Base-by-base conservation (phyloP, 495 filamentous ascomycete species). In the Monascus purpureus region DNA sequence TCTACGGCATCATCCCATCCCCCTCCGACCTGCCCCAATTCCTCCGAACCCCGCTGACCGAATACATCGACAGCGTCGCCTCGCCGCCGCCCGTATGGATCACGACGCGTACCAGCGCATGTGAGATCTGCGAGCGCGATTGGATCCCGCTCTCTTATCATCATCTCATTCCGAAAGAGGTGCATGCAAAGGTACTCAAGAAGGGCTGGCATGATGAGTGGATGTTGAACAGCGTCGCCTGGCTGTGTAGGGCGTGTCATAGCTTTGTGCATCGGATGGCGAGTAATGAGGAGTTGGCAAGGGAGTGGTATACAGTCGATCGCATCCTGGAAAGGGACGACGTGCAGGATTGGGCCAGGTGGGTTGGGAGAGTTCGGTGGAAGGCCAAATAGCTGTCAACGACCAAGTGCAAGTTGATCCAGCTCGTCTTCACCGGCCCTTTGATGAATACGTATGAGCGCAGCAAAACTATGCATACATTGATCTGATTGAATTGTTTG, bases 231-330 rank as follows among this genome's bases (percentile, higher is more conserved):
- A 83, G 70, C 49, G 83, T 92, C 16, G 85, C 85, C 17, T 93
- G 83, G 83, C 51, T 93, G 44, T 93, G 85, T 60, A 67, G 84
- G 13, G 81, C 85, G 11, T 93, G 85, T 45, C 85, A 93, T 67
- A 68, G 66, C 19, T 84, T 85, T 49, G 82, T 93, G 51, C 85
- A 93, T 67, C 53, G 70, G 20, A 68, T 82, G 43, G 76, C 73
- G 9, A 60, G 54, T 2, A 84, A 88, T 48, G 85, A 93, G 67
- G 82, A 82, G 46, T 53, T 93, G 41, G 83, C 82, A 8, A 63
- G 65, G 47, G 59, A 75, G 51, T 87, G 59, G 52, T 84, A 70
- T 57, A 86, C 72, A 3, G 71, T 88, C 13, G 80, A 83, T 39
- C 49, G 57, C 38, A 55, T 88, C 43, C 36, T 75, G 51, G 72